Base-by-base conservation (phyloP, 2,329 filamentous ascomycete species). In the Albophoma yamanashiensis region DNA sequence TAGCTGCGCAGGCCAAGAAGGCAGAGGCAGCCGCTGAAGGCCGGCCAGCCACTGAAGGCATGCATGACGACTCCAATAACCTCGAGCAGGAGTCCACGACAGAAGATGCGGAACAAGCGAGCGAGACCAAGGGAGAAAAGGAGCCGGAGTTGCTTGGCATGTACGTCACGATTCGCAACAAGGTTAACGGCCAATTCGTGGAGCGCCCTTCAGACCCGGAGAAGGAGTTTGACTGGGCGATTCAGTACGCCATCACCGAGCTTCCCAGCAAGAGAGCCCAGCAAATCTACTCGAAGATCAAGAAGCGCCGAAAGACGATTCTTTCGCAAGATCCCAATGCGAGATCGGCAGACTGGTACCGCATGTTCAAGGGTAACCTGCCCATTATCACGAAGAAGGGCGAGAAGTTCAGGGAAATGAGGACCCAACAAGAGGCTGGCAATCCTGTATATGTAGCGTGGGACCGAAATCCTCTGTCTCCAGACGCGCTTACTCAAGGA, bases 181-280 rank as follows among this genome's bases (percentile, higher is more conserved):
- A 82, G 64, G 82, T 96, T 59, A 88, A 94, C 67, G 86, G 82
- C 22, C 59, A 76, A 15, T 81, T 82, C 59, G 83, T 91, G 1
- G 69, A 76, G 0, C 85, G 91, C 3, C 89, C 91, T 2, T 47
- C 0, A 64, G 73, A 17, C 70, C 87, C 55, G 71, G 58, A 0
- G 39, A 67, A 17, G 25, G 12, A 7, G 0, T 61, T 71, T 69
- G 61, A 85, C 64, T 97, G 92, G 92, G 71, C 75, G 0, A 77
- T 97, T n/a, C 85, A 94, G 66, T 97, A 96, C 73, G 80, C 86
- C 42, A 75, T 97, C 56, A 80, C 82, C 55, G 88, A 92, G 64
- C 76, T 92, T 2, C 58, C 73, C 0, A 64, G 65, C 3, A 63
- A 70, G 0, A 74, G 77, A 12, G 83, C 82, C 1, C 72, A 71